Base-by-base conservation (phyloP, 345 rosid species). In the Brassica cretica region DNA sequence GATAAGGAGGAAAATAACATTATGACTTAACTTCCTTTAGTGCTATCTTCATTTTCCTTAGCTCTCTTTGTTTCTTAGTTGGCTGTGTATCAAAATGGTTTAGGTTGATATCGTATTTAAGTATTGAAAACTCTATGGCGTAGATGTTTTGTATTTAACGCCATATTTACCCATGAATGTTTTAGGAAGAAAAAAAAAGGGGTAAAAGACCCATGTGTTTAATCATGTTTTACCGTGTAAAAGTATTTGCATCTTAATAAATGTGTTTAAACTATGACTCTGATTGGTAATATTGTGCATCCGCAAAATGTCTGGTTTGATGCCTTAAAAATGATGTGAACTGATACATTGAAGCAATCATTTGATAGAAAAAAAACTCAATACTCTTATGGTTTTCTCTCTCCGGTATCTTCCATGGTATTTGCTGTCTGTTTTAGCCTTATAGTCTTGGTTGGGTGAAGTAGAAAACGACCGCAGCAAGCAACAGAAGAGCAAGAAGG, bases 61-160 rank as follows among this genome's bases (percentile, higher is more conserved):
- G 64, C 59, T 61, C 24, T 73, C 70, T 73, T 61, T 63, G 74
- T 79, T 4, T 44, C 5, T 32, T 75, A 75, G 80, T 64, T 75
- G 68, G 58, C 33, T 75, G 84, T 87, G 84, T 77, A 83, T 90
- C 77, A 78, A 80, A 68, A 65, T 76, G 84, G 84, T 70, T 72
- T 88, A 84, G 89, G 70, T 78, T 81, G 80, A 30, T 56, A 58
- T 66, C 18, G 25, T 66, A 76, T 64, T 58, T 75, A 27, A 75
- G 82, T 82, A 78, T 72, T 79, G 81, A 84, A 83, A 41, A 81
- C 83, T 81, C 84, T 81, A 76, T 78, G 86, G 91, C 81, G 81
- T 60, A 84, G 71, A 68, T 81, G 77, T 84, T 79, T 84, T 86
- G 87, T 86, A 85, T 86, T 83, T 78, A 83, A 60, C 78, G 82